Evolutionary conservation across 2,329 filamentous ascomycete genomes (phyloP), one percentile per base, ranked within the genome.

Genomic region (Dryadomyces sulphureus): DNA sequence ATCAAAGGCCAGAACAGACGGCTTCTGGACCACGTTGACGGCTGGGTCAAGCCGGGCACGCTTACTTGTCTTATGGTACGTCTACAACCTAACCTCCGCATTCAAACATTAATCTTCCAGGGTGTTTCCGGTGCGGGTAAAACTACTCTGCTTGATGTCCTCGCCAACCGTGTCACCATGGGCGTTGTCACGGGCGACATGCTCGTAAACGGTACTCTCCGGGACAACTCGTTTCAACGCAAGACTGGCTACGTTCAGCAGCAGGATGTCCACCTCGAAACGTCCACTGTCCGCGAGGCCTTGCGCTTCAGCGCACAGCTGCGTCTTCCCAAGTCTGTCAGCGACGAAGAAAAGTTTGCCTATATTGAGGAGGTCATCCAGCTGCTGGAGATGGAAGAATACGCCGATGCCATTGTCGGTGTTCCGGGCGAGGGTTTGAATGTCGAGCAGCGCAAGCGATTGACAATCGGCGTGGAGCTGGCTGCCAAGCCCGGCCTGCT

Each of bases 241-340:
- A 92, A 90, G 65, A 93, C 86, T 0, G 88, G 88, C 42, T 94
- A 94, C 55, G 88, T 89, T 32, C 86, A 94, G 59, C 89, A 94
- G 60, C 87, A 94, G 60, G 89, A 95, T 73, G 72, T 94, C 14
- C 89, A 94, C 59, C 69, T 93, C 38, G 71, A 81, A 41, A 94
- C 87, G 0, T 79, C 81, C 0, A 94, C 89, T 1, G 88, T 94
- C 35, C 80, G 89, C 50, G 89, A 95, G 63, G 87, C 88, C 8
- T 72, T 96, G 30, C 77, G 77, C 55, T 95, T 95, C 63, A 88
- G 81, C 56, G 89, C 89, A 20, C 60, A 90, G 7, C 79, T 95
- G 36, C 83, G 89, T 50, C 89, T 94, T 57, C 87, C 89, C 0
- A 77, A 76, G 42, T 69, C 81, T 45, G 73, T 85, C n/a, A 69